Evolutionary conservation across 371 early-diverging fungal genomes (phyloP).

Genomic region (Syncephalastrum contaminatum): DNA sequence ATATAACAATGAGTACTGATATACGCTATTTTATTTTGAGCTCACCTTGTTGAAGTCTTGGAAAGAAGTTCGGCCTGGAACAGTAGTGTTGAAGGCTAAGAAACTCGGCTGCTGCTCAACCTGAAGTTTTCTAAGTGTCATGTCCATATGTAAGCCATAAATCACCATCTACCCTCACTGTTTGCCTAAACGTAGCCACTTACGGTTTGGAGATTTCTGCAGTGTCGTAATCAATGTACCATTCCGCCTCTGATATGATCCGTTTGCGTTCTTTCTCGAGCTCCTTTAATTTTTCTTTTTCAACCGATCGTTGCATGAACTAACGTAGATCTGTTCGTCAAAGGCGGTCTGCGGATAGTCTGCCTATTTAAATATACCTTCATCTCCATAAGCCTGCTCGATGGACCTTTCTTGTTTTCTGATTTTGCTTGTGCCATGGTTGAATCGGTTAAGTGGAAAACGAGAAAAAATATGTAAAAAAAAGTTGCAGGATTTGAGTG

Average conservation of each 20-base stretch:
- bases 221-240: slow-evolving; percentile 49
- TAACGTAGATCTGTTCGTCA: slow-evolving; percentile 15
- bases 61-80: slow-evolving; percentile 49
- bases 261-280: slow-evolving; percentile 48
- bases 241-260: slow-evolving; percentile 58
- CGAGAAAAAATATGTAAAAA: neutral
- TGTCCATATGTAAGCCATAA: neutral
- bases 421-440: slow-evolving; percentile 10
- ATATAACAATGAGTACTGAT: neutral
- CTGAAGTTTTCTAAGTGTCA: slow-evolving; percentile 40
- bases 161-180: neutral
- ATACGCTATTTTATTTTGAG: neutral
- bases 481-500: neutral
- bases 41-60: slow-evolving; percentile 44
- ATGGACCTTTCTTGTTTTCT: slow-evolving; percentile 31
- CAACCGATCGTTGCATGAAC: slow-evolving; percentile 61
- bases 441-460: neutral
- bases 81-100: slow-evolving; percentile 36
- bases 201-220: slow-evolving; percentile 52
- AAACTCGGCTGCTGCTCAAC: slow-evolving; percentile 56
- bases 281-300: slow-evolving; percentile 38
- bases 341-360: neutral
- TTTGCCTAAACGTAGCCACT: neutral
- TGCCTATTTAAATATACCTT: slow-evolving; percentile 25
- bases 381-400: slow-evolving; percentile 45